Conservation (phyloP, 306 rosid genomes). For the Delonix regia region DNA sequence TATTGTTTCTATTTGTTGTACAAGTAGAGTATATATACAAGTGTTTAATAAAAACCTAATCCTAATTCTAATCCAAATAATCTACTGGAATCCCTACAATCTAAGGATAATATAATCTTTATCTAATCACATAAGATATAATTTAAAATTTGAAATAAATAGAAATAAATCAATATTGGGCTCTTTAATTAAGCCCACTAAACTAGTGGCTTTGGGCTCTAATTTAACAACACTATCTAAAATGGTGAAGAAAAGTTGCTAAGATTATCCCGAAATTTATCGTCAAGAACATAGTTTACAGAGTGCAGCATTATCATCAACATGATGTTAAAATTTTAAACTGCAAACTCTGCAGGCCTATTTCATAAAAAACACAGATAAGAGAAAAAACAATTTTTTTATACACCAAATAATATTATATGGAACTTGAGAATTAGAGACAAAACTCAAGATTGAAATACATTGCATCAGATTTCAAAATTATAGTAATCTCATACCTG, state of each 20-base stretch:
- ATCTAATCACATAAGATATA: no score
- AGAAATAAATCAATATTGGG: no score
- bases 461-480: slow-evolving; percentile 28
- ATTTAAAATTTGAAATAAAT: no score
- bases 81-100: no score
- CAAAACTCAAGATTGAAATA: slow-evolving; percentile 24
- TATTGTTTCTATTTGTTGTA: no score
- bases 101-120: no score
- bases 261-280: background rate
- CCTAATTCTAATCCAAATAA: no score
- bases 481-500: slow-evolving; percentile 62
- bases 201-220: no score
- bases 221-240: background rate
- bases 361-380: background rate
- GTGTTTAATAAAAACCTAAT: no score
- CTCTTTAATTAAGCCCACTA: no score
- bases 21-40: no score
- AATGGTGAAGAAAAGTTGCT: background rate
- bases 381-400: background rate
- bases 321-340: slow-evolving; percentile 6
- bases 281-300: background rate
- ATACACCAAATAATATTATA: slow-evolving; percentile 4
- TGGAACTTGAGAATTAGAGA: slow-evolving; percentile 26
- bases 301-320: slow-evolving; percentile 16
- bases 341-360: background rate